Base-by-base conservation (phyloP, 2,329 filamentous ascomycete species). In the Neofusicoccum laricinum region DNA sequence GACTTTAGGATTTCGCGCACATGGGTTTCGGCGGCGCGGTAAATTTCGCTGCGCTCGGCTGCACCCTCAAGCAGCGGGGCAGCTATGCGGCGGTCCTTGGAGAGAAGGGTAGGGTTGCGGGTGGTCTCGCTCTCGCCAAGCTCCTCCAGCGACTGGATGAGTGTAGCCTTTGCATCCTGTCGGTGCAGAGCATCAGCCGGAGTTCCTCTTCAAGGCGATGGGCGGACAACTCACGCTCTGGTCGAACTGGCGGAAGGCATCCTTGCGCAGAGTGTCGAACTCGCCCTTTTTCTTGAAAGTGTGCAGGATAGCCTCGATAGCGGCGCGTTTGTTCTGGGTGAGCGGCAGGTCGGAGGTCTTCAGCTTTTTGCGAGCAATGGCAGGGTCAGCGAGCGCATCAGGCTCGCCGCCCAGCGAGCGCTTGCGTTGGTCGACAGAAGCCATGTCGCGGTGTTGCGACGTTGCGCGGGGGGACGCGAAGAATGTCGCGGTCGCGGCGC, bases 261-360 rank as follows among this genome's bases (percentile, higher is more conserved):
- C 85, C 73, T 92, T 93, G 66, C 91, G 87, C 67, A 93, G 85
- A 14, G 84, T 81, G 76, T 95, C 91, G 72, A 93, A 95, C 64
- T 90, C 90, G 66, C 91, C 91, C 76, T 92, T 92, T 79, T 93
- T 94, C 78, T 93, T 93, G 80, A 93, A 94, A 11, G 85, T 89
- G 72, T 91, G 88, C n/a, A 90, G 86, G 21, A 94, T 84, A 15
- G 84, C 85, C 70, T 93, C 90, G 64, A 94, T 92, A 1, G 89
- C 88, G 1, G 85, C 84, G 68, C 90, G 84, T 61, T 91, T 91
- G n/a, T 87, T 84, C 2, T 88, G 89, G 4, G 90, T 85, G 19
- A 93, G 79, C 1, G 91, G 91, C 17, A 94, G 82, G 69, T 94
- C 91, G 0, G 88, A 89, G 2, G 90, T 86, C 75, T 92, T 92